phyloP scores from a whole-genome alignment of 2,329 filamentous ascomycete species.

The Pseudocercospora crystallina region DNA sequence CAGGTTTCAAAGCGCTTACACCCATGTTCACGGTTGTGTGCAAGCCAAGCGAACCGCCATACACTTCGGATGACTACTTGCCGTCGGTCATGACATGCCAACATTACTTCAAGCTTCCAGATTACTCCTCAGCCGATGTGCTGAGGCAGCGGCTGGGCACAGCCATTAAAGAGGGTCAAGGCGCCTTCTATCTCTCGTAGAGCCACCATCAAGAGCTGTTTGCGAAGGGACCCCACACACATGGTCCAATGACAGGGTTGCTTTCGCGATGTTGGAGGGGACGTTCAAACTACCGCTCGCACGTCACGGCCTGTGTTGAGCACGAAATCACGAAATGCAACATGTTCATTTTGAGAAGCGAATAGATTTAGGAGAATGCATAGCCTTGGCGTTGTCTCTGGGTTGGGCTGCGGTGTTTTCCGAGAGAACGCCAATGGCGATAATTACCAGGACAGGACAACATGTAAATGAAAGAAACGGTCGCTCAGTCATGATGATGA shows the following conservation, averaged over 20 bases:
- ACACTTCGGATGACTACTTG: conserved; percentile 94
- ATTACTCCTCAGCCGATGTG: conserved; percentile 78
- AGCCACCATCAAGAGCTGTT: background rate
- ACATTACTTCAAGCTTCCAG: conserved; percentile 96
- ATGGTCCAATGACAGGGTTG: background rate
- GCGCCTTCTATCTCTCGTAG: conserved; percentile 79
- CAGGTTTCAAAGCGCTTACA: conserved; percentile 93
- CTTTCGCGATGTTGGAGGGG: background rate
- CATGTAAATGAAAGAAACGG: no score
- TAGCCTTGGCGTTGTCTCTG: background rate
- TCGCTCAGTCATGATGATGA: no score
- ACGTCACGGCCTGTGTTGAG: background rate
- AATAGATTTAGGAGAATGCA: conserved; percentile 2
- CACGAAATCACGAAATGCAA: background rate
- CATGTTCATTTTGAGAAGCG: background rate
- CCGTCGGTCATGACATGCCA: conserved; percentile 99
- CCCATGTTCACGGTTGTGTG: conserved; percentile 99
- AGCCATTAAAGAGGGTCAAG: conserved; percentile 93
- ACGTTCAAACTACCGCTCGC: background rate
- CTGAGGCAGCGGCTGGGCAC: conserved; percentile 76
- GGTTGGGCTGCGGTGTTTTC: no score
- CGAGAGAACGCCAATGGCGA: no score
- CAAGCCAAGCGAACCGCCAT: conserved; percentile 94
- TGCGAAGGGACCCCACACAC: no score
- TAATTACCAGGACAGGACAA: no score